phyloP scores from a whole-genome alignment of 257 asterid genomes.

The Fraxinus pennsylvanica region DNA sequence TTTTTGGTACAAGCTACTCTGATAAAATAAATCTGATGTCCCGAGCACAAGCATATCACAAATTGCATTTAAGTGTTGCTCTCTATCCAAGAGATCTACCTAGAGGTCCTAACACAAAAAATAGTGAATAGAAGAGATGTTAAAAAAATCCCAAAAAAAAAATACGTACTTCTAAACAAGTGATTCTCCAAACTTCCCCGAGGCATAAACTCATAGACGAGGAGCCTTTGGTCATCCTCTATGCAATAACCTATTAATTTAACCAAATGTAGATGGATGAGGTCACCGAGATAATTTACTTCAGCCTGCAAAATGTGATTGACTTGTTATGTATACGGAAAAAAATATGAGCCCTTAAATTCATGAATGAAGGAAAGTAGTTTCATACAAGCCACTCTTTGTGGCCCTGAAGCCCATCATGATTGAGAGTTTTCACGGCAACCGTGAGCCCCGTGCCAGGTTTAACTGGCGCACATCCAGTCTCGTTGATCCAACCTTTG shows the following conservation, averaged over 20 bases:
- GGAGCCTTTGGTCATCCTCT: slow-evolving; percentile 76
- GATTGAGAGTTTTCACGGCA: slow-evolving; percentile 86
- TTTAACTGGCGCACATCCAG: slow-evolving; percentile 59
- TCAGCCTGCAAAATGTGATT: slow-evolving; percentile 63
- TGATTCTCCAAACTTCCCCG: slow-evolving; percentile 96
- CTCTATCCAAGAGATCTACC: background rate
- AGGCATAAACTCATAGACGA: slow-evolving; percentile 89
- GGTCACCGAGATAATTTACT: slow-evolving; percentile 76
- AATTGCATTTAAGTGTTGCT: background rate
- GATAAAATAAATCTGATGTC: background rate
- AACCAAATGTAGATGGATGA: slow-evolving; percentile 74
- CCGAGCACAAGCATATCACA: background rate
- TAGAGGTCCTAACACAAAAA: background rate
- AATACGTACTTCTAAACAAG: slow-evolving; percentile 72
- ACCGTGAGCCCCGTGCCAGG: slow-evolving; percentile 79
- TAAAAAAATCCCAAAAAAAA: background rate
- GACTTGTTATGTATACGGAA: slow-evolving; percentile 6
- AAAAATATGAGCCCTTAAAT: slow-evolving; percentile 15
- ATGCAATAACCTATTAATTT: slow-evolving; percentile 83
- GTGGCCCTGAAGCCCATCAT: slow-evolving; percentile 89
- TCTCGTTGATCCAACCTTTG: slow-evolving; percentile 87
- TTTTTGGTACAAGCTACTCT: background rate
- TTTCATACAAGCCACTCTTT: slow-evolving; percentile 80
- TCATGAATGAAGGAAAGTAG: slow-evolving; percentile 10
- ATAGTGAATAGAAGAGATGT: background rate